Conservation (phyloP, 306 rosid genomes). For the Malus orientalis region DNA sequence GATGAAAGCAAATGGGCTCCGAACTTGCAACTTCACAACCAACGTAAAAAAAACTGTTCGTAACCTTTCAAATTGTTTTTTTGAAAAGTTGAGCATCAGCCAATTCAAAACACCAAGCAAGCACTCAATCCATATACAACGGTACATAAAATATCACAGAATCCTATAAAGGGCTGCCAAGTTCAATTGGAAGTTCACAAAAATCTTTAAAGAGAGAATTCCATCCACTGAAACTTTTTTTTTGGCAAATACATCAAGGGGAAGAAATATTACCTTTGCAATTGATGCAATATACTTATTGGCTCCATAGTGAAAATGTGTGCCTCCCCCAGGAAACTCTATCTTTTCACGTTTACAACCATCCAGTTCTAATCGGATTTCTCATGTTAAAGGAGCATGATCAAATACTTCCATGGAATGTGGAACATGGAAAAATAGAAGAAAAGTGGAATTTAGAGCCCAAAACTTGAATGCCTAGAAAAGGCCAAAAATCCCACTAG, state of each 20-base stretch:
- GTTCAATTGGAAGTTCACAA: neutral
- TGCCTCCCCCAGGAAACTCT: conserved; percentile 90
- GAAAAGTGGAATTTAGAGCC: no score
- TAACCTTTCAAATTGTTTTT: conserved; percentile 60
- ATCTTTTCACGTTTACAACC: conserved; percentile 86
- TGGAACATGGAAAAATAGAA: no score
- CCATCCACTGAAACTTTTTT: neutral
- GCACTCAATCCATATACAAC: neutral
- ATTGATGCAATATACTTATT: conserved; percentile 88
- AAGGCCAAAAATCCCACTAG: no score
- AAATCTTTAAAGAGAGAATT: neutral
- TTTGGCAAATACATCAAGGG: neutral
- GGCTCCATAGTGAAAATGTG: conserved; percentile 98
- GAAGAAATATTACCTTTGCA: conserved; percentile 69
- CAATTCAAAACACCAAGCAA: neutral
- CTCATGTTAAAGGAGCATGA: conserved; percentile 38
- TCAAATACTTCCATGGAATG: no score
- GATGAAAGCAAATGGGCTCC: conserved; percentile 90
- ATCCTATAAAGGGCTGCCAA: neutral
- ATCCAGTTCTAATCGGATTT: conserved; percentile 97
- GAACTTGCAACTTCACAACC: conserved; percentile 97
- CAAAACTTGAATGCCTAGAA: no score
- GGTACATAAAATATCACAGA: neutral
- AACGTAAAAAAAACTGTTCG: conserved; percentile 78
- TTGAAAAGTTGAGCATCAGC: conserved; percentile 93